A percentile compares a stretch with the other conserved stretches of the same genome.
Conservation (phyloP, 2,329 filamentous ascomycete species). For the Aureobasidium vineae region DNA sequence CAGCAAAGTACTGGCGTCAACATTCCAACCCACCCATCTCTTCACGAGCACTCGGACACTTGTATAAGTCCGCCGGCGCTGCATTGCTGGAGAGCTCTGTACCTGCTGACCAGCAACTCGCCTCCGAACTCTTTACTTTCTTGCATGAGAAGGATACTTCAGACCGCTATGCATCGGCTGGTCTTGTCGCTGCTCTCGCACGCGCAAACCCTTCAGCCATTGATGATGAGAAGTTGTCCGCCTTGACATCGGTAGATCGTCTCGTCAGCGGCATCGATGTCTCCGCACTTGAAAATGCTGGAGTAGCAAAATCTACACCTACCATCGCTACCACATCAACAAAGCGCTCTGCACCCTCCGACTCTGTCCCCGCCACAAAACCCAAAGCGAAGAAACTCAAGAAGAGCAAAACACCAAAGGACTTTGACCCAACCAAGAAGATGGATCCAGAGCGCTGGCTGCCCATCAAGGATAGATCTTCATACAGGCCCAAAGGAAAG, state of each 20-base stretch:
- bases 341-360: conserved; percentile 51
- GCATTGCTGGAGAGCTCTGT: conserved; percentile 75
- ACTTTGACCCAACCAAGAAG: conserved; percentile 72
- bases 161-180: conserved; percentile 71
- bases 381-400: conserved; percentile 59
- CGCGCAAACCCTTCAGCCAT: conserved; percentile 58
- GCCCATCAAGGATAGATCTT: conserved; percentile 82
- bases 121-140: conserved; percentile 74
- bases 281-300: conserved; percentile 61
- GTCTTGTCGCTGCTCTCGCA: conserved; percentile 80
- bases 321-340: conserved; percentile 29
- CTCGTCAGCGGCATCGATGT: conserved; percentile 63
- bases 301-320: conserved; percentile 53
- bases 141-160: conserved; percentile 64
- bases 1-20: conserved; percentile 75
- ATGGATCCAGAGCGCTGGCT: conserved; percentile 92
- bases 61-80: conserved; percentile 78
- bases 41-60: conserved; percentile 52
- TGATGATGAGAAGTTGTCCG: conserved; percentile 52
- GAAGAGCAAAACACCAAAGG: conserved; percentile 65
- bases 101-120: conserved; percentile 64
- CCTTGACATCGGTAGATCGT: conserved; percentile 61
- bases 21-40: conserved; percentile 34
- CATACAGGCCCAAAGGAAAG: conserved; percentile 85
- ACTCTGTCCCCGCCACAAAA: conserved; percentile 38